These are phyloP conservation scores for Ganoderma lucidum DNA, from an alignment of 1,284 basidiomycete genomes.

Conservation along the genomic window DNA sequence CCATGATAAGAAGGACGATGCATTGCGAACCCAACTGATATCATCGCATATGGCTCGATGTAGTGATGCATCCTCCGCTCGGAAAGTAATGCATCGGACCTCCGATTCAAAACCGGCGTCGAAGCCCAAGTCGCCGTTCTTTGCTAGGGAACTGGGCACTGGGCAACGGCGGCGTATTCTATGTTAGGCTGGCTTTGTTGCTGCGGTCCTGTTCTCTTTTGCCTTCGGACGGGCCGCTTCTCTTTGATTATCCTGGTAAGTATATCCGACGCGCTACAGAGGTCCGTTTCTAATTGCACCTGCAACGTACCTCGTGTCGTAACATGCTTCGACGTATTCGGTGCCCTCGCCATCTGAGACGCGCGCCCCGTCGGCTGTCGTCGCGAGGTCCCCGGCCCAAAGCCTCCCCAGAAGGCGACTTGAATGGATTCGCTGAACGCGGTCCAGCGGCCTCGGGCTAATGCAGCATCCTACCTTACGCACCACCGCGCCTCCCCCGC, in stretches of 20 bases:
- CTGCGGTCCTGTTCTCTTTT: not conserved
- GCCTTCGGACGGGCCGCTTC: not conserved
- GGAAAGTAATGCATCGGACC: constrained; percentile 14
- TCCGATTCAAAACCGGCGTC: not conserved
- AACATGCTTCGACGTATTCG: constrained; percentile 17
- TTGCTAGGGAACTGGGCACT: not conserved
- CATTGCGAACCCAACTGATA: constrained; percentile 19
- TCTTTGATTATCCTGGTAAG: constrained; percentile 6
- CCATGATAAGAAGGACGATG: constrained; percentile 22
- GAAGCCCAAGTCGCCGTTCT: not conserved
- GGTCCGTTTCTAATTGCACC: constrained; percentile 11
- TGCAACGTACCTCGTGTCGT: constrained; percentile 17
- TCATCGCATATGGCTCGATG: constrained; percentile 3
- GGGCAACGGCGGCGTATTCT: not conserved
- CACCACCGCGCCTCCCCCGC: too few relatives aligned
- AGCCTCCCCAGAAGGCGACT: not conserved
- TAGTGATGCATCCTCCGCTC: constrained; percentile 14
- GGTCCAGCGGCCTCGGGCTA: not conserved
- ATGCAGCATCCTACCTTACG: not conserved
- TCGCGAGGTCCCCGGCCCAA: not conserved
- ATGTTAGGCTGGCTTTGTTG: not conserved
- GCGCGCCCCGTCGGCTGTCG: constrained; percentile 1
- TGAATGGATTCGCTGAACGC: not conserved
- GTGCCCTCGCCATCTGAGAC: constrained; percentile 13
- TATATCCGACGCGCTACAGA: constrained; percentile 1